Percentiles rank a stretch among this genome's conserved stretches.
phyloP scores from a whole-genome alignment of 495 filamentous ascomycete genomes.

The Penicillium chermesinum region DNA sequence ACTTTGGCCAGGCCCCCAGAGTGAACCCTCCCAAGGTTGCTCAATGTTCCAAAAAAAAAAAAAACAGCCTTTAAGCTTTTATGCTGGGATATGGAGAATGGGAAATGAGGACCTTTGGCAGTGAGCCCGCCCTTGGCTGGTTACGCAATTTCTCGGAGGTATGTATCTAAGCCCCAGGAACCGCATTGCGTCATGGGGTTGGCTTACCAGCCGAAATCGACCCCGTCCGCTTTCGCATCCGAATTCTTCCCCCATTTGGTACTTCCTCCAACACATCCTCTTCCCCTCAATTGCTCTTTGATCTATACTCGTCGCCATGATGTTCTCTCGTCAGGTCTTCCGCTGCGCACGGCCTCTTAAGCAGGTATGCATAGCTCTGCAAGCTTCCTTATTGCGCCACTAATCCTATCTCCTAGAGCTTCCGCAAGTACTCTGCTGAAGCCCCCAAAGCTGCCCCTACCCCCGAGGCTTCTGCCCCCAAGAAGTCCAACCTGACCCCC shows the following conservation, averaged over 20 bases:
- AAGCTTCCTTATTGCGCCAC: background rate
- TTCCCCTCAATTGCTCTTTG: slow-evolving; percentile 7
- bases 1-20: background rate
- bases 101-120: slow-evolving; percentile 4
- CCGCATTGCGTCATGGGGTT: slow-evolving; percentile 26
- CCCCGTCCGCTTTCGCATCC: slow-evolving; percentile 25
- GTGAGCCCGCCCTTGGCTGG: background rate
- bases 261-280: slow-evolving; percentile 6
- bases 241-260: slow-evolving; percentile 22
- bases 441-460: slow-evolving; percentile 25
- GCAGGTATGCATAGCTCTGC: slow-evolving; percentile 33
- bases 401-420: slow-evolving; percentile 28
- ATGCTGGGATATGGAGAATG: slow-evolving; percentile 3
- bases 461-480: slow-evolving; percentile 19
- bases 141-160: slow-evolving; percentile 9
- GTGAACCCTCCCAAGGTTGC: background rate
- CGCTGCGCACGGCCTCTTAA: slow-evolving; percentile 44
- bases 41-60: too few species aligned
- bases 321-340: slow-evolving; percentile 48
- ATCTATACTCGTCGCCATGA: slow-evolving; percentile 21
- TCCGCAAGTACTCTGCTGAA: slow-evolving; percentile 50
- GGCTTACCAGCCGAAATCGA: slow-evolving; percentile 10
- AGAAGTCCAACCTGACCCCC: slow-evolving; percentile 38
- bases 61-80: too few species aligned
- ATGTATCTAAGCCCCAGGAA: slow-evolving; percentile 3